phyloP scores from a whole-genome alignment of 1,284 basidiomycete genomes.

The Schizophyllum commune region DNA sequence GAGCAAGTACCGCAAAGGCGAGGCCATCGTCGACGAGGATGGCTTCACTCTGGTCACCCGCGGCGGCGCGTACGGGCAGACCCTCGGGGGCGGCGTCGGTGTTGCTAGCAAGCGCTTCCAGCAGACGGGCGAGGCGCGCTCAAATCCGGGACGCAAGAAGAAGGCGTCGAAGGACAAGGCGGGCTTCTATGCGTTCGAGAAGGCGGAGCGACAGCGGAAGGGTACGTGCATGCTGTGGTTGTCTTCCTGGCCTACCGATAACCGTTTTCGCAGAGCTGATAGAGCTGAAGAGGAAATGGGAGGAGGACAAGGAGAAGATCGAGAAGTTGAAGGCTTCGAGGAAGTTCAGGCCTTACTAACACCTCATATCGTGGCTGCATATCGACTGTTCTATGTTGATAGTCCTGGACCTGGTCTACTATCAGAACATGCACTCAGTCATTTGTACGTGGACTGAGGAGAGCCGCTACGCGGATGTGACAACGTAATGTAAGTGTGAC shows the following conservation, averaged over 20 bases:
- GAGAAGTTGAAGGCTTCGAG: constrained; percentile 74
- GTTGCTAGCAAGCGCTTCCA: constrained; percentile 74
- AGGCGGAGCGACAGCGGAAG: constrained; percentile 78
- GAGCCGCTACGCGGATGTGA: too few relatives aligned
- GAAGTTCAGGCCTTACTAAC: constrained; percentile 78
- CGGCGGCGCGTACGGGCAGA: constrained; percentile 82
- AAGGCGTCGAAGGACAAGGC: constrained; percentile 67
- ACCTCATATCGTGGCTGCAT: neutral
- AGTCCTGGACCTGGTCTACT: too few relatives aligned
- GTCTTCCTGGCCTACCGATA: constrained; percentile 2
- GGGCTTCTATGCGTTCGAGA: constrained; percentile 83
- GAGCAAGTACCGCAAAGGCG: constrained; percentile 66
- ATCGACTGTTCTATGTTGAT: neutral
- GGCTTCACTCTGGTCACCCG: constrained; percentile 88
- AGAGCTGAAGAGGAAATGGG: constrained; percentile 75
- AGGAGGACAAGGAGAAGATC: constrained; percentile 82
- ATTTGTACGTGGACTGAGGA: too few relatives aligned
- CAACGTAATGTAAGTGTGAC: too few relatives aligned
- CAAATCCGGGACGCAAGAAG: constrained; percentile 40
- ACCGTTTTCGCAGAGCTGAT: constrained; percentile 47
- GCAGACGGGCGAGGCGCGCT: constrained; percentile 45
- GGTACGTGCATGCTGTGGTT: constrained; percentile 37
- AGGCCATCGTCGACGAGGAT: constrained; percentile 85
- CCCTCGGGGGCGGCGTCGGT: constrained; percentile 70
- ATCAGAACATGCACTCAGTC: too few relatives aligned